Evolutionary conservation across 2,329 filamentous ascomycete genomes (phyloP).

Genomic region (Fonsecaea multimorphosa): DNA sequence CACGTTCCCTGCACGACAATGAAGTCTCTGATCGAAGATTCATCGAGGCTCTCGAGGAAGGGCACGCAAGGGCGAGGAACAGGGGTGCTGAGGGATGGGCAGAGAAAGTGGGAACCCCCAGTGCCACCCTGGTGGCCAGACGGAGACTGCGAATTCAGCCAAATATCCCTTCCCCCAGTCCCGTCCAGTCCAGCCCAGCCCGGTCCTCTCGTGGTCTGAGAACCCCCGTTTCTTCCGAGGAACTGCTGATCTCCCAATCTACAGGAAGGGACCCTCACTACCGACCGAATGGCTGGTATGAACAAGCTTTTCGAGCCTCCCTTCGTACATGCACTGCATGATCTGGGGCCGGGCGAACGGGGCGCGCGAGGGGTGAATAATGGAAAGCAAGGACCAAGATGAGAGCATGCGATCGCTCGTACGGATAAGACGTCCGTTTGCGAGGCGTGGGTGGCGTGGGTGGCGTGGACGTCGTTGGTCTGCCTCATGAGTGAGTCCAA

Average conservation of each 20-base stretch:
- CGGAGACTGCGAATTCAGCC: not conserved
- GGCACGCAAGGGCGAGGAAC: constrained; percentile 6
- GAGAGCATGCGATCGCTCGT: not conserved
- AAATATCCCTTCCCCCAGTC: not conserved
- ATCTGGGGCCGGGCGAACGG: not conserved
- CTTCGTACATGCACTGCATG: not conserved
- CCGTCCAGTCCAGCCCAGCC: no score
- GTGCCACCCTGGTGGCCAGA: not conserved
- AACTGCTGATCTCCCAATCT: not conserved
- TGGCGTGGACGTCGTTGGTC: not conserved
- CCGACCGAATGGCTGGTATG: not conserved
- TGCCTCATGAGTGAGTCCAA: not conserved
- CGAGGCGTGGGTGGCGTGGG: no score
- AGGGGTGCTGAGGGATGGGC: not conserved
- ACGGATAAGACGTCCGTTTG: not conserved
- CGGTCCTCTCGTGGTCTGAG: not conserved
- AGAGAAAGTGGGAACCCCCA: not conserved
- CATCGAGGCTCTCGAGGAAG: not conserved
- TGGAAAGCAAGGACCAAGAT: not conserved
- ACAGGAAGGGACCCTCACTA: no score
- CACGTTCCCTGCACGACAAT: not conserved
- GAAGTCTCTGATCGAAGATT: not conserved
- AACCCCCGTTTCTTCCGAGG: not conserved
- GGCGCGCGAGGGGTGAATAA: no score
- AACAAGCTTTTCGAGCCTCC: constrained; percentile 18